A percentile compares a stretch with the other conserved stretches of the same genome.
Conservation (phyloP, 2,329 filamentous ascomycete species). For the Ceratocystis smalleyi region DNA sequence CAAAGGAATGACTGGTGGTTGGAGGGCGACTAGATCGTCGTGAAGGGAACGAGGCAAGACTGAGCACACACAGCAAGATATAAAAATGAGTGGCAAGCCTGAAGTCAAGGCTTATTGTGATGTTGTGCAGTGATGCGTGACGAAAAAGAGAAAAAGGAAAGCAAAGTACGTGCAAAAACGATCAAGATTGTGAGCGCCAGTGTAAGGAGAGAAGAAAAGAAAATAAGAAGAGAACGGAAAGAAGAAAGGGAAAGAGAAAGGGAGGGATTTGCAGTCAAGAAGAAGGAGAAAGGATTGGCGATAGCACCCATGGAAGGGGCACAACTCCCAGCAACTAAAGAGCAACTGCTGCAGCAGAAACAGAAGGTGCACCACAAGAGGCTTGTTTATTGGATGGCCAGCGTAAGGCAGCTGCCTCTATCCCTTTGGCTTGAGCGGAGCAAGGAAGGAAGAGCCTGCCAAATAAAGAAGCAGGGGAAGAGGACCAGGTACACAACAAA, state of each 20-base stretch:
- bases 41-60: conserved; percentile 20
- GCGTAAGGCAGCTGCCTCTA: neutral
- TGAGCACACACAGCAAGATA: conserved; percentile 18
- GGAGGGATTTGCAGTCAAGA: conserved; percentile 9
- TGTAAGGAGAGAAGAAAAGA: conserved; percentile 14
- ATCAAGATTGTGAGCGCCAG: neutral
- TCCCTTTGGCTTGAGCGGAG: neutral
- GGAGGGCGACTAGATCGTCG: neutral
- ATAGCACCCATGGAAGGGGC: conserved; percentile 9
- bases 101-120: conserved; percentile 34
- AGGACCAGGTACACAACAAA: neutral
- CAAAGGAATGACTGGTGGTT: conserved; percentile 1
- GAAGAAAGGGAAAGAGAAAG: conserved; percentile 21
- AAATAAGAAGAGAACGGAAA: conserved; percentile 16
- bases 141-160: conserved; percentile 20
- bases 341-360: neutral
- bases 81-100: conserved; percentile 41
- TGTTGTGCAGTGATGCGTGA: conserved; percentile 1
- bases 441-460: neutral
- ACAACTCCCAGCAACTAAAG: neutral
- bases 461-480: neutral
- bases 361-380: neutral
- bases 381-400: neutral
- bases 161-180: conserved; percentile 14
- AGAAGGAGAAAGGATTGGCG: conserved; percentile 15